A percentile compares a stretch with the other conserved stretches of the same genome.
These are phyloP conservation scores for Camelina sativa DNA, from an alignment of 345 rosid species.

Conservation along the genomic window DNA sequence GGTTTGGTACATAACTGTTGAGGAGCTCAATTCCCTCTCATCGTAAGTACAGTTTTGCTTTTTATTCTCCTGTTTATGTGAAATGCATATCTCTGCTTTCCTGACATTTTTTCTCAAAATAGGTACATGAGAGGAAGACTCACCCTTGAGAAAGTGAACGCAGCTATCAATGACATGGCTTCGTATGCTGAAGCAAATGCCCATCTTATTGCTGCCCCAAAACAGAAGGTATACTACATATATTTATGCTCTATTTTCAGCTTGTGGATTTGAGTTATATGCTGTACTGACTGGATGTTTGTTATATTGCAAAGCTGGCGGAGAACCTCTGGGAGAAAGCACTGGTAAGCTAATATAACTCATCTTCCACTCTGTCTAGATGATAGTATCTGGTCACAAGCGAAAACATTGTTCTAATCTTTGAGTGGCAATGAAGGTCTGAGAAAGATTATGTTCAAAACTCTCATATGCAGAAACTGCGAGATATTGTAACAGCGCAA, in stretches of 20 bases:
- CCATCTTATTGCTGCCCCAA: slow-evolving; percentile 77
- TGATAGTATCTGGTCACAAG: not conserved
- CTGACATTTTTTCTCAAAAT: slow-evolving; percentile 19
- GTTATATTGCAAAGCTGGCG: slow-evolving; percentile 59
- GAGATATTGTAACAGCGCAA: slow-evolving; percentile 74
- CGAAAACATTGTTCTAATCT: not conserved
- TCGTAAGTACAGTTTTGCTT: slow-evolving; percentile 55
- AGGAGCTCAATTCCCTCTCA: slow-evolving; percentile 72
- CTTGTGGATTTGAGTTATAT: slow-evolving; percentile 17
- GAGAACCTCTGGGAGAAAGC: slow-evolving; percentile 92
- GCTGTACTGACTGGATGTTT: slow-evolving; percentile 21
- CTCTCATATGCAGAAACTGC: slow-evolving; percentile 61
- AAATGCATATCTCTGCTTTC: not conserved
- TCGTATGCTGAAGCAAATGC: slow-evolving; percentile 82
- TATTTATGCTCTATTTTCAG: not conserved
- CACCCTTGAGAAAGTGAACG: slow-evolving; percentile 86
- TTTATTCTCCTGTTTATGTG: not conserved
- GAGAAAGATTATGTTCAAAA: not conserved
- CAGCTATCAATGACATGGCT: slow-evolving; percentile 89
- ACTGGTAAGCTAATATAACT: slow-evolving; percentile 58
- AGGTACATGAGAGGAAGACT: slow-evolving; percentile 99
- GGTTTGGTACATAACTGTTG: slow-evolving; percentile 69
- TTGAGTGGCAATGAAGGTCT: not conserved
- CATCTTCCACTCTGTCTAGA: slow-evolving; percentile 8
- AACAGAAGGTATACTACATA: slow-evolving; percentile 66